A percentile compares a stretch with the other conserved stretches of the same genome.
These are phyloP conservation scores for Penicillium longicatenatum DNA, from an alignment of 495 filamentous ascomycete species.

Conservation along the genomic window DNA sequence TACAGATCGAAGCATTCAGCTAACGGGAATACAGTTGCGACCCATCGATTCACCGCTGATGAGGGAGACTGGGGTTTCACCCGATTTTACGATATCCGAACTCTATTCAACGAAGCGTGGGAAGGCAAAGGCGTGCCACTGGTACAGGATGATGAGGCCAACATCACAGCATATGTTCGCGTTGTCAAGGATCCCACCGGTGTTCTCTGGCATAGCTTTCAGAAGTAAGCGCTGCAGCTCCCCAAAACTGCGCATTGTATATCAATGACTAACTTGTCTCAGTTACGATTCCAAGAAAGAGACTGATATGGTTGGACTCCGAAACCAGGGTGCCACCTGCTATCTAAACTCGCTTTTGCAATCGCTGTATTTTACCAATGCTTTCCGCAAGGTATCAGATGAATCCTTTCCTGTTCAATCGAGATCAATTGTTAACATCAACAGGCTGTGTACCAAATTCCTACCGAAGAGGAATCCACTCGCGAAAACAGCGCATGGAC, in stretches of 20 bases:
- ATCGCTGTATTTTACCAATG: conserved; percentile 95
- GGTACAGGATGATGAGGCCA: conserved; percentile 83
- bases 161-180: conserved; percentile 89
- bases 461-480: conserved; percentile 79
- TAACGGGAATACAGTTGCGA: conserved; percentile 52
- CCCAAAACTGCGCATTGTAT: background rate
- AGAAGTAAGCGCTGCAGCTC: conserved; percentile 61
- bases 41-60: conserved; percentile 91
- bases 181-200: conserved; percentile 96
- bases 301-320: conserved; percentile 94
- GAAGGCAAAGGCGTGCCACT: conserved; percentile 71
- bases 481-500: conserved; percentile 89
- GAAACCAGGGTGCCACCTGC: conserved; percentile 97
- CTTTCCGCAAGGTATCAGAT: conserved; percentile 82
- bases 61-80: conserved; percentile 99
- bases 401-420: conserved; percentile 7
- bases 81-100: conserved; percentile 80
- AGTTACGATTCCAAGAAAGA: conserved; percentile 98
- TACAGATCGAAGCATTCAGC: conserved; percentile 7
- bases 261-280: conserved; percentile 3
- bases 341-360: conserved; percentile 98
- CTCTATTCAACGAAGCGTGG: conserved; percentile 74
- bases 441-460: conserved; percentile 96
- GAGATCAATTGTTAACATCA: background rate
- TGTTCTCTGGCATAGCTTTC: conserved; percentile 98